phyloP scores from a whole-genome alignment of 169 alveolate species.

The Eimeria necatrix region DNA sequence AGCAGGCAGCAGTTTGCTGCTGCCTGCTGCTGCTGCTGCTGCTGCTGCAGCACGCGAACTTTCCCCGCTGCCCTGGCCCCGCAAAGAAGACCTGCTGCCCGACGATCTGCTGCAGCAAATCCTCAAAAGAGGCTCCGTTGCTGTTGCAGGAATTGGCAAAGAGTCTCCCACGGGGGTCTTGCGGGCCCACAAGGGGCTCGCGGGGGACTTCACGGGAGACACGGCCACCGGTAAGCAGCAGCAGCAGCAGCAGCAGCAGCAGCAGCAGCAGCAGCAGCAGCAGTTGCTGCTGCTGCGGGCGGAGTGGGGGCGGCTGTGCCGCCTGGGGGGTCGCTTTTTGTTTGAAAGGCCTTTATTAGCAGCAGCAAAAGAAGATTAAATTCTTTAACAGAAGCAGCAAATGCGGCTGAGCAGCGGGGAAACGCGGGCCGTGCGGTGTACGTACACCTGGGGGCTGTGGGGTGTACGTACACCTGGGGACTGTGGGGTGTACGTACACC shows the following conservation, averaged over 20 bases:
- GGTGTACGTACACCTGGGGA: too few species aligned
- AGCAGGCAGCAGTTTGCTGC: too few species aligned
- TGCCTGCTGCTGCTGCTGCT: not conserved
- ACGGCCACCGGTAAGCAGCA: not conserved
- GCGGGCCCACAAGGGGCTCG: not conserved
- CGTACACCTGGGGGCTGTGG: too few species aligned
- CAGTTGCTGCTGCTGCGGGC: not conserved
- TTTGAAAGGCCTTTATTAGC: too few species aligned
- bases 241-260: conserved; percentile 8
- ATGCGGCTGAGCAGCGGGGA: too few species aligned
- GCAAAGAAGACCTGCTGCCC: not conserved
- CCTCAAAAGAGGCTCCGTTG: not conserved
- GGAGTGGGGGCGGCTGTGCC: too few species aligned
- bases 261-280: not conserved
- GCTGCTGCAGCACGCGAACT: not conserved
- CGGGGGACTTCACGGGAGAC: not conserved
- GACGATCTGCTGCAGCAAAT: conserved; percentile 15
- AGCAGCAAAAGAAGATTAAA: too few species aligned
- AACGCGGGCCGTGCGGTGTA: too few species aligned
- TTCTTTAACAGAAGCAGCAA: not conserved
- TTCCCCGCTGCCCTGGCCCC: conserved; percentile 7
- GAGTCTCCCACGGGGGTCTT: not conserved
- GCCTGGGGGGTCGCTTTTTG: too few species aligned
- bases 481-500: too few species aligned
- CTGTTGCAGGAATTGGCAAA: not conserved